Base-by-base conservation (phyloP, 2,329 filamentous ascomycete species). In the Microsporum audouinii region DNA sequence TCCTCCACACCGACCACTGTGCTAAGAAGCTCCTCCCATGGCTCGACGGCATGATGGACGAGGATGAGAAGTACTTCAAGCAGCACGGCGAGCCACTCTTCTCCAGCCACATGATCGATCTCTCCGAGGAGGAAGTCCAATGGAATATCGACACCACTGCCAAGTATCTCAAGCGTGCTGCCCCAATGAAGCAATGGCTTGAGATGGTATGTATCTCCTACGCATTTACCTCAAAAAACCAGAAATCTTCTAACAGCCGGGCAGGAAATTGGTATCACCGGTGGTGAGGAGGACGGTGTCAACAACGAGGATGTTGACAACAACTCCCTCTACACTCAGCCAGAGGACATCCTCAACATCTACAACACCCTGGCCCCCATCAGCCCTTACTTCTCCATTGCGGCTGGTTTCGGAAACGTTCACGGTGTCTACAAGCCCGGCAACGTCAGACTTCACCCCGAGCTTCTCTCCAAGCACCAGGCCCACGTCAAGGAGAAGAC, bases 11-110 rank as follows among this genome's bases (percentile, higher is more conserved):
- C 74, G 94, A 99, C 77, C 94, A 97, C 83, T 96, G 92, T 79
- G 92, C 94, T 75, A 97, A 97, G 88, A 97, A 97, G 87, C 89
- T 97, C 63, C 86, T 97, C 62, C 94, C 94, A 65, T 97, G 92
- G 92, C 82, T 97, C 75, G 91, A 96, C 73, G 91, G 91, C 75
- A 91, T 96, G 86, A 79, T 97, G 69, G 91, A 94, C 66, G 92
- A 87, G 69, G 94, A 97, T 72, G 94, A 97, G 85, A 82, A 80
- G 63, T 92, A 91, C 82, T 96, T 95, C 88, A 95, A 96, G 87
- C 76, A 84, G 75, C 85, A 92, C 75, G 88, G 88, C 79, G 88
- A 91, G 78, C 92, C 94, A 67, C 87, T 97, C 65, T 97, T 95
- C 85, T 91, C 86, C 74, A 89, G 85, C 69, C 94, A 99, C 86